Conservation (phyloP, 176 grass and related monocot genomes). For the Hsuehochloa calcarea region DNA sequence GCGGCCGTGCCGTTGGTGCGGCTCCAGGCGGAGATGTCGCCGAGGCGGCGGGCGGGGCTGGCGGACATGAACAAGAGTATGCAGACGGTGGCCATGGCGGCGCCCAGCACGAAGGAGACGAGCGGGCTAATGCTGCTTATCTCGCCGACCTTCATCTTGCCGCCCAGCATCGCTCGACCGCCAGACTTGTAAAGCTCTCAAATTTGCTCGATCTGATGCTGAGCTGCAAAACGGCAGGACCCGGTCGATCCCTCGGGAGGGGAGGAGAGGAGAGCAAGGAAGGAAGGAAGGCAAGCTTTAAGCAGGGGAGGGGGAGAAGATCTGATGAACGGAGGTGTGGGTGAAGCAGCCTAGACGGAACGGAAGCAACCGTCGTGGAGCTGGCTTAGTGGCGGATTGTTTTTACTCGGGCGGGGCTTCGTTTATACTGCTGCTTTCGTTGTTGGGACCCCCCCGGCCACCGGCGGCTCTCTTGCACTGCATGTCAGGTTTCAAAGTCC, state of each 20-base stretch:
- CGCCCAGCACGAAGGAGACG: slow-evolving; percentile 68
- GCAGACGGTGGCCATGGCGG: slow-evolving; percentile 76
- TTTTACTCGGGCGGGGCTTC: not conserved
- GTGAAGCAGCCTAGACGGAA: too few relatives aligned
- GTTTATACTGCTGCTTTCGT: not conserved
- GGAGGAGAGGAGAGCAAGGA: too few relatives aligned
- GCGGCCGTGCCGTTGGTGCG: not conserved
- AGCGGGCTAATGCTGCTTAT: slow-evolving; percentile 55
- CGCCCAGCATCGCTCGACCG: not conserved
- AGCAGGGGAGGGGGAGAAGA: not conserved
- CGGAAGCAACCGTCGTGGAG: not conserved
- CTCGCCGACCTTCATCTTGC: slow-evolving; percentile 43
- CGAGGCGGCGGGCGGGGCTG: slow-evolving; percentile 32
- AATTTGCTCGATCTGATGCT: not conserved
- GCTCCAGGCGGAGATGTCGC: slow-evolving; percentile 42
- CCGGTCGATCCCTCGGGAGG: not conserved
- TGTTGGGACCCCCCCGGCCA: not conserved
- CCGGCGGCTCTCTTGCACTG: not conserved
- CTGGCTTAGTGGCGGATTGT: slow-evolving; percentile 13
- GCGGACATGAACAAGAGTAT: slow-evolving; percentile 74
- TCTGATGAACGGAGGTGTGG: too few relatives aligned
- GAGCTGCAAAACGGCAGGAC: not conserved
- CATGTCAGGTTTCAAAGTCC: not conserved
- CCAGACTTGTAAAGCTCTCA: not conserved
- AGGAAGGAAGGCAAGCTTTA: not conserved